Conservation (phyloP, 2,329 filamentous ascomycete genomes). For the Colletotrichum tofieldiae region DNA sequence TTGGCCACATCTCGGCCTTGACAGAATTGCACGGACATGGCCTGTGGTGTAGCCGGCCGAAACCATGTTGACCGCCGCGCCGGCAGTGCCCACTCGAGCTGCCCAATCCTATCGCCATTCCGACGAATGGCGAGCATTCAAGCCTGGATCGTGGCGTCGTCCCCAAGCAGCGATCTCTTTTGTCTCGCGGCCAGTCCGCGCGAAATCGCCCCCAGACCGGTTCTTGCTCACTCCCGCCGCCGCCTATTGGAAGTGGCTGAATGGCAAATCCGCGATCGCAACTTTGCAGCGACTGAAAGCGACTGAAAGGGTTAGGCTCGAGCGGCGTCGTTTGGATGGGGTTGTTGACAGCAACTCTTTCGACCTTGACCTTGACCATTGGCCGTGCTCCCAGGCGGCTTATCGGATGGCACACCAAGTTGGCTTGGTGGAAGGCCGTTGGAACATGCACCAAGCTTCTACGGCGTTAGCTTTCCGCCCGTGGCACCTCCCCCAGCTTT, state of each 20-base stretch:
- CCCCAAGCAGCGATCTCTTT: conserved; percentile 32
- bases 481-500: conserved; percentile 37
- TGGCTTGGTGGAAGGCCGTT: conserved; percentile 42
- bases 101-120: conserved; percentile 22
- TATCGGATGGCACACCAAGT: conserved; percentile 38
- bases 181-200: conserved; percentile 39
- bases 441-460: conserved; percentile 43
- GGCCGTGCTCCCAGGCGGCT: conserved; percentile 33
- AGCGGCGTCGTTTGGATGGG: conserved; percentile 27
- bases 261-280: conserved; percentile 21
- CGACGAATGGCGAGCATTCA: conserved; percentile 6
- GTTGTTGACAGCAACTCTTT: conserved; percentile 33
- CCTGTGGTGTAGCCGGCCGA: conserved; percentile 35
- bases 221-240: conserved; percentile 17
- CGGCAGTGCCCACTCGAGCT: conserved; percentile 17
- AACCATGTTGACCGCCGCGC: conserved; percentile 22
- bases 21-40: conserved; percentile 24
- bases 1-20: conserved; percentile 37
- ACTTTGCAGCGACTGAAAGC: not conserved
- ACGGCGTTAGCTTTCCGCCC: conserved; percentile 32
- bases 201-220: conserved; percentile 21
- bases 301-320: conserved; percentile 28
- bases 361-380: conserved; percentile 19
- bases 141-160: conserved; percentile 37
- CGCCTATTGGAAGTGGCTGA: conserved; percentile 28